Conservation (phyloP, 1,284 basidiomycete species). For the Coniferiporia sulphurascens region DNA sequence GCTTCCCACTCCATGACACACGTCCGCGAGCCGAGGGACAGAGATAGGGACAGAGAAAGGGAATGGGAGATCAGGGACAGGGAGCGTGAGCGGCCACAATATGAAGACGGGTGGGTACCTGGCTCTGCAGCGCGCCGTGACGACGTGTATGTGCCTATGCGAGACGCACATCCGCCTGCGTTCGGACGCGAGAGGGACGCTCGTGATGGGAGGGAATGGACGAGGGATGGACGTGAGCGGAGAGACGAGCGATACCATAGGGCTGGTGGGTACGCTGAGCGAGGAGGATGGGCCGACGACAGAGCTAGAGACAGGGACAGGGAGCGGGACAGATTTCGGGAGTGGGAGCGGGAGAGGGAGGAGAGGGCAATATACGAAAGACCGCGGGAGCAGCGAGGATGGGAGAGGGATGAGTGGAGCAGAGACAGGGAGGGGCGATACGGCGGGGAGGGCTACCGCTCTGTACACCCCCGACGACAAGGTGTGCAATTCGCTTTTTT, state of each 20-base stretch:
- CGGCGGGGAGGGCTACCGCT: background rate
- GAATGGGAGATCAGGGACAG: constrained; percentile 8
- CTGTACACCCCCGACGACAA: constrained; percentile 6
- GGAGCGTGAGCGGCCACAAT: constrained; percentile 4
- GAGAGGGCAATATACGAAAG: constrained; percentile 8
- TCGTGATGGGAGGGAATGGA: constrained; percentile 6
- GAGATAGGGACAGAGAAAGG: constrained; percentile 4
- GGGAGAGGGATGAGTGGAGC: constrained; percentile 6
- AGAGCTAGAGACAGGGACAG: constrained; percentile 2
- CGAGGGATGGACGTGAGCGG: constrained; percentile 8
- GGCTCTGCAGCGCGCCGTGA: background rate
- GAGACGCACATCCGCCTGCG: background rate
- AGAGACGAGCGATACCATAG: constrained; percentile 9
- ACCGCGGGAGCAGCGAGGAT: constrained; percentile 3
- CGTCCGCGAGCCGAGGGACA: background rate
- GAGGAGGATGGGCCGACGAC: constrained; percentile 10
- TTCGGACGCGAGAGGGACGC: background rate
- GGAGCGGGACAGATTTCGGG: constrained; percentile 5
- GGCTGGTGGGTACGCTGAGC: background rate
- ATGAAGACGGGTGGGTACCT: background rate
- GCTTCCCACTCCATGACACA: background rate
- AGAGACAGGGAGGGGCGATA: background rate
- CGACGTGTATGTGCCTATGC: background rate
- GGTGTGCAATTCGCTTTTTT: background rate
- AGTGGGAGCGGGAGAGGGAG: constrained; percentile 7